Evolutionary conservation across 1,284 basidiomycete species (phyloP).

Genomic region (Takashimella koratensis): DNA sequence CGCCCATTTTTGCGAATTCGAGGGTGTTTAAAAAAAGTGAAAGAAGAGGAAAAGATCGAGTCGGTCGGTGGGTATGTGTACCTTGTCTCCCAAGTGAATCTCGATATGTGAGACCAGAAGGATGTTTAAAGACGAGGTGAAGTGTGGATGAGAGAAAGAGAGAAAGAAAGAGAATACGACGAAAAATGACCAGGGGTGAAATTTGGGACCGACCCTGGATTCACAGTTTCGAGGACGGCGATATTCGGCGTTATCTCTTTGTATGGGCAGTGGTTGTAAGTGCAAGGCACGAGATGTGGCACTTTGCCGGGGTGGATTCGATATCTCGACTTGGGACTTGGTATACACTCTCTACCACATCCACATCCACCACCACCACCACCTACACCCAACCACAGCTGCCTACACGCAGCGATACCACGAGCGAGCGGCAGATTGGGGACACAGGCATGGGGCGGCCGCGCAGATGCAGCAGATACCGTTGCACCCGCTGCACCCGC

Average conservation of each 20-base stretch:
- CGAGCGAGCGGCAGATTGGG: too few species aligned
- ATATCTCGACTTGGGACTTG: too few species aligned
- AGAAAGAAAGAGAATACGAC: conserved; percentile 9
- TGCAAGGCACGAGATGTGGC: too few species aligned
- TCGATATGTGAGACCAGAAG: conserved; percentile 44
- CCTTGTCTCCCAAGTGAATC: conserved; percentile 49
- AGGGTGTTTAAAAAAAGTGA: conserved; percentile 15
- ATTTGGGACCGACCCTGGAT: too few species aligned
- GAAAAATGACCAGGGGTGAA: too few species aligned
- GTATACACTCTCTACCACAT: not conserved
- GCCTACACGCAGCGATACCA: too few species aligned
- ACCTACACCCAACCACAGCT: not conserved
- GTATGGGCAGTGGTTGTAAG: too few species aligned
- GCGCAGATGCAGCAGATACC: not conserved
- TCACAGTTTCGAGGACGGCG: too few species aligned
- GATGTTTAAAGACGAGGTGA: conserved; percentile 49
- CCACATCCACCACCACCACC: not conserved
- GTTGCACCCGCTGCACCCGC: too few species aligned
- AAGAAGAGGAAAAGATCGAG: conserved; percentile 4
- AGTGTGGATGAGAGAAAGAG: conserved; percentile 16
- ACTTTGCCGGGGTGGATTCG: too few species aligned
- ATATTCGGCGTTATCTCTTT: too few species aligned
- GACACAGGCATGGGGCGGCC: not conserved
- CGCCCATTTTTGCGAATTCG: conserved; percentile 70
- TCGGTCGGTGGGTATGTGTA: conserved; percentile 1